Evolutionary conservation across 176 grass and related monocot species (phyloP).

Genomic region (Hordeum marinum): DNA sequence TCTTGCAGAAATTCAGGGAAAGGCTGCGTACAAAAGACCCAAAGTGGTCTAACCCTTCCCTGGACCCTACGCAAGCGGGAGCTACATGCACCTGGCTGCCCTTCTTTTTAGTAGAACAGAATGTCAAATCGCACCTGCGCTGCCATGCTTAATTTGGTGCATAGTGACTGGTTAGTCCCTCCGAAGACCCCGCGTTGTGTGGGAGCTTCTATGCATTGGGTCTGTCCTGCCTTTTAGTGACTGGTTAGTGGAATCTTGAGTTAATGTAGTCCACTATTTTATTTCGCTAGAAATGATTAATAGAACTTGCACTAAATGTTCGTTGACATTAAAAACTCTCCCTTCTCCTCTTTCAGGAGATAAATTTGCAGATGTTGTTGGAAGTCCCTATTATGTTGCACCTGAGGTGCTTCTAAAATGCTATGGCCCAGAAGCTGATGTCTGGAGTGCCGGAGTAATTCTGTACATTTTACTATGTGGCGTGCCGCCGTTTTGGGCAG

Average conservation of each 20-base stretch:
- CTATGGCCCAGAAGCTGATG: constrained; percentile 95
- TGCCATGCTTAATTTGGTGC: background rate
- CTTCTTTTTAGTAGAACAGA: background rate
- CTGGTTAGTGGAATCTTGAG: constrained; percentile 5
- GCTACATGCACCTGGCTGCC: too few species aligned
- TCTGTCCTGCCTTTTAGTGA: too few species aligned
- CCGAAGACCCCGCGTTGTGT: too few species aligned
- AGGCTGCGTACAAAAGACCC: too few species aligned
- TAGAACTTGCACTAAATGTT: background rate
- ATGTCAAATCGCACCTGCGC: background rate
- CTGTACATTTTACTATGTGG: constrained; percentile 96
- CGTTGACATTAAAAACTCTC: background rate
- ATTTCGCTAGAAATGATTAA: constrained; percentile 14
- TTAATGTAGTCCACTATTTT: background rate
- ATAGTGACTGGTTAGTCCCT: background rate
- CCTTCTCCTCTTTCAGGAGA: constrained; percentile 44
- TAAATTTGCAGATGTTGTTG: constrained; percentile 88
- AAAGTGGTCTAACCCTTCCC: too few species aligned
- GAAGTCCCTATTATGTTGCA: constrained; percentile 98
- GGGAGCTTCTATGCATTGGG: too few species aligned
- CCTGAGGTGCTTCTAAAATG: constrained; percentile 86
- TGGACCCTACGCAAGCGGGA: too few species aligned
- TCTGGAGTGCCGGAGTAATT: constrained; percentile 98
- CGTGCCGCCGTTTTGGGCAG: constrained; percentile 97
- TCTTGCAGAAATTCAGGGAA: too few species aligned